Base-by-base conservation (phyloP, 2,329 filamentous ascomycete species). In the Cytospora chrysosperma region DNA sequence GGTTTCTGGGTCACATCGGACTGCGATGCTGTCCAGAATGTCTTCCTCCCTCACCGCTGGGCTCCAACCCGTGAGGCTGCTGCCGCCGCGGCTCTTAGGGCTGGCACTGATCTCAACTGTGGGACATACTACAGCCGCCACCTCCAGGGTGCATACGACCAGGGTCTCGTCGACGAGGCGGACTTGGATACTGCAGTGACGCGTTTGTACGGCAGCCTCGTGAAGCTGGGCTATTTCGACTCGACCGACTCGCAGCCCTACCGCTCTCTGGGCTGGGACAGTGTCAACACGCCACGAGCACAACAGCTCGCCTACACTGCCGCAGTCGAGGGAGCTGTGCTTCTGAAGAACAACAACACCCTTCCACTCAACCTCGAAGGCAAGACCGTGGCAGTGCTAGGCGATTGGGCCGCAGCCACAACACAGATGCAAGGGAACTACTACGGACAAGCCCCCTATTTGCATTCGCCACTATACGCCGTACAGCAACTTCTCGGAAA, bases 11-110 rank as follows among this genome's bases (percentile, higher is more conserved):
- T 91, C 40, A 86, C 85, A 0, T 85, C 82, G 19, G 88, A 91
- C 70, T 91, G 88, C 67, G 86, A 87, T 62, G 82, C 88, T 0
- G 78, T 89, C 0, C 76, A 82, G 51, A 82, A 88, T 69, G 81
- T 89, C 61, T 86, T 78, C 67, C 75, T 75, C 2, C 70, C 65
- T 3, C 65, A 66, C 37, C 54, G 59, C 2, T 66, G 58, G 58
- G 51, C 62, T 32, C 24, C 71, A 3, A 80, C 79, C 49, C 71
- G 77, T n/a, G 75, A 79, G 34, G 70, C 76, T 55, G 81, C 81
- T 10, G 79, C 77, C 1, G 82, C 81, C 0, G 77, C 78, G 17
- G 75, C 80, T 1, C 72, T 85, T 50, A 78, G 75, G 52, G 81
- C 82, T 2, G 82, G 82, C 1, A 83, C 80, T 7, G 83, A 85